Percentiles rank a stretch among this genome's conserved stretches.
These are phyloP conservation scores for Eutrema yunnanense DNA, from an alignment of 345 rosid genomes.

Conservation along the genomic window DNA sequence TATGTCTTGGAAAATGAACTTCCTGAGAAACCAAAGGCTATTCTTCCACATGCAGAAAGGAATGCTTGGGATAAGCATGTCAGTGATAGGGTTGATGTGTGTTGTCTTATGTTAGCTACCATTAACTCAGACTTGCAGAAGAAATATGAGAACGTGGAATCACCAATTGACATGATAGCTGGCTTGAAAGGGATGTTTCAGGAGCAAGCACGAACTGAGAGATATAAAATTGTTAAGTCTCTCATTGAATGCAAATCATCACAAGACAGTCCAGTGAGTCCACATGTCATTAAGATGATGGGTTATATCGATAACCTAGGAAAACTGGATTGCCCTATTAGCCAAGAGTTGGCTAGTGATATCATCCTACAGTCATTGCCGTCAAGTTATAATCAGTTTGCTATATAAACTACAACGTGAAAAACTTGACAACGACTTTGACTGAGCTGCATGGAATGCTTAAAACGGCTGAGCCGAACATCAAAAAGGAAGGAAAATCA, in stretches of 20 bases:
- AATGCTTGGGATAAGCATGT: too few species aligned
- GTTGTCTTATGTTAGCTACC: too few species aligned
- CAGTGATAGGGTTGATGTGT: too few species aligned
- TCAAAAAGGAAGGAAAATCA: too few species aligned
- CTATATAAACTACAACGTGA: background rate
- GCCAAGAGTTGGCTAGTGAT: background rate
- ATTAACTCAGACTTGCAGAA: background rate
- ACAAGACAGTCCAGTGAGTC: too few species aligned
- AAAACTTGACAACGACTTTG: background rate
- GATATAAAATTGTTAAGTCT: background rate
- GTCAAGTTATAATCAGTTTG: background rate
- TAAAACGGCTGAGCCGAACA: too few species aligned
- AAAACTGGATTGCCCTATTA: background rate
- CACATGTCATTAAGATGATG: background rate
- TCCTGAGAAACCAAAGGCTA: too few species aligned
- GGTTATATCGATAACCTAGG: background rate
- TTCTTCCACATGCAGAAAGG: too few species aligned
- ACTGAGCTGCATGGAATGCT: too few species aligned
- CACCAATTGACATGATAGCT: background rate
- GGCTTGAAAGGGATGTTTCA: background rate
- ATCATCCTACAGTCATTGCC: background rate
- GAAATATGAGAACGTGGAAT: background rate
- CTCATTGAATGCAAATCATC: background rate
- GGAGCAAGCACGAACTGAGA: background rate
- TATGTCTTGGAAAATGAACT: too few species aligned